Evolutionary conservation across 805 yeast genomes (phyloP), one percentile per base, ranked within the genome.

Genomic region (Candida sonorensis): DNA sequence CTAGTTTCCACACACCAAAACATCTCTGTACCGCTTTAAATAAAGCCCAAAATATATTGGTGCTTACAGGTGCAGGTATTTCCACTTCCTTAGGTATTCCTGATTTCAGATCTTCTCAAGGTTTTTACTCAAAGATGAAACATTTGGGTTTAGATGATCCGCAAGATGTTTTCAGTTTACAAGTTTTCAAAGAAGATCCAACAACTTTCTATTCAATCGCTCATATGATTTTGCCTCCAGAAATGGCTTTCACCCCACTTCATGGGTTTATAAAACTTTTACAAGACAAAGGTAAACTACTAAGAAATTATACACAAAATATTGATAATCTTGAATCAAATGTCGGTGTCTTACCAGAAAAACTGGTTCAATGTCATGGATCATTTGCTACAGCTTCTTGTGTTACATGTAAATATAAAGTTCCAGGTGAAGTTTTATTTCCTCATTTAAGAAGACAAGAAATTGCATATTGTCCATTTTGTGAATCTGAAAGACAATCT

Each of bases 41-140:
- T n/a, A 60, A 59, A 6, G 73, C 92, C 0, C 50, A 66, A 10
- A 78, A 74, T 25, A 67, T 87, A 9, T 48, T 88, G 37, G 87
- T 87, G 0, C 54, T 87, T 15, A 84, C 95, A 0, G 97, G 97
- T 11, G 97, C 97, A 0, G 97, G 97, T 16, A 85, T 87, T 34
- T 82, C 94, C 22, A 86, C 96, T 3, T 75, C 86, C 2, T 59
- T 86, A 33, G 96, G 96, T 7, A 87, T 86, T 34, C 96, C 96
- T 0, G 96, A 86, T 59, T 86, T 87, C 59, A 69, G 97, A 51
- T 85, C 95, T 0, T 76, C 84, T n/a, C 68, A 78, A 42, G 97
- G 97, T 30, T 71, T 87, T 34, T 87, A 87, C 56, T 67, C 84
- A 2, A 72, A 71, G 46, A 68, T 88, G 44, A 67, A 69, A 32